A percentile compares a stretch with the other conserved stretches of the same genome.
These are phyloP conservation scores for Trichoderma virens DNA, from an alignment of 495 filamentous ascomycete genomes.

Conservation along the genomic window DNA sequence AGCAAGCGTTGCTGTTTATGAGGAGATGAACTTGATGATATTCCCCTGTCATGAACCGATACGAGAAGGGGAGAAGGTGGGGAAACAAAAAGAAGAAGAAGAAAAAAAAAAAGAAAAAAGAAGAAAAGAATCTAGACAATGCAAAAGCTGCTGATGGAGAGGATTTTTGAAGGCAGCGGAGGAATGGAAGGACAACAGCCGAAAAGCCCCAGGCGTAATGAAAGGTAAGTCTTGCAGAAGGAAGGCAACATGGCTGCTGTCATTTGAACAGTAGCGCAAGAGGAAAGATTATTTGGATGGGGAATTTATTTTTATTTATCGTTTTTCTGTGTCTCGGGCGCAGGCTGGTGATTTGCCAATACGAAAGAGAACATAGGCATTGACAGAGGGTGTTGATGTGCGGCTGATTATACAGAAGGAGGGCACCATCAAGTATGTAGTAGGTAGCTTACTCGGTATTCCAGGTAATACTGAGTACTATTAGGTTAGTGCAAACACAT, in stretches of 20 bases:
- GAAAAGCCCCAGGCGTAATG: not conserved
- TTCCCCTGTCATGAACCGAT: not conserved
- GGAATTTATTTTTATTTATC: conserved; percentile 3
- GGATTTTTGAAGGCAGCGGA: not conserved
- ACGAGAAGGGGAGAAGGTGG: not conserved
- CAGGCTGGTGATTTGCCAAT: conserved; percentile 2
- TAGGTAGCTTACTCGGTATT: not conserved
- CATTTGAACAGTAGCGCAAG: conserved; percentile 10
- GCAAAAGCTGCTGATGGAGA: not conserved
- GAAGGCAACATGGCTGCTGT: conserved; percentile 15
- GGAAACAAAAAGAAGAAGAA: not conserved
- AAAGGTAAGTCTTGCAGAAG: not conserved
- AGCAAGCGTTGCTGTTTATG: not conserved
- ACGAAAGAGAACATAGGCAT: conserved; percentile 7
- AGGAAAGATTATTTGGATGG: conserved; percentile 12
- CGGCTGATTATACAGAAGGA: not conserved
- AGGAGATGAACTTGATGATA: conserved; percentile 6
- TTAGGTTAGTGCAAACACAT: too few species aligned
- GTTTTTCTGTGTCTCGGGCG: not conserved
- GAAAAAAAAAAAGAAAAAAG: not conserved
- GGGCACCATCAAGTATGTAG: not conserved
- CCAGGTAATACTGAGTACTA: too few species aligned
- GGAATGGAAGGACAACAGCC: not conserved
- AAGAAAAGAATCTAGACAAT: not conserved
- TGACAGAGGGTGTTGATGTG: conserved; percentile 8